A percentile compares a stretch with the other conserved stretches of the same genome.
Conservation (phyloP, 2,329 filamentous ascomycete species). For the Fusarium musae region DNA sequence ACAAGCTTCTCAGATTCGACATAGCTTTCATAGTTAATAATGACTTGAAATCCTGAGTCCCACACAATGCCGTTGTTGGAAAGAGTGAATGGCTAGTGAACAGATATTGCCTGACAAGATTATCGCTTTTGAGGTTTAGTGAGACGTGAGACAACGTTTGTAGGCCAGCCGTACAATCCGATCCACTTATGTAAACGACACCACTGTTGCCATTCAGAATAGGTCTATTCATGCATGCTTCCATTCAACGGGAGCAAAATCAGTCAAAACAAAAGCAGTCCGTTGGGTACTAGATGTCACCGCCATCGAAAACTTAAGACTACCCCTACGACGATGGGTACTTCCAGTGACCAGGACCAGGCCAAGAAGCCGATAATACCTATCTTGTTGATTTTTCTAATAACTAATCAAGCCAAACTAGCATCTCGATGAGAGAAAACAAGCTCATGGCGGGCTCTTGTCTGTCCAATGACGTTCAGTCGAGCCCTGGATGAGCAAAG, state of each 20-base stretch:
- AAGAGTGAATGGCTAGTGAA: not conserved
- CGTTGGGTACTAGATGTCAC: fast-evolving
- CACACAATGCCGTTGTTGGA: not conserved
- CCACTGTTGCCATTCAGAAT: not conserved
- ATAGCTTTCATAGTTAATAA: not conserved
- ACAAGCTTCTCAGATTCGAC: no score
- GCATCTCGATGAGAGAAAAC: not conserved
- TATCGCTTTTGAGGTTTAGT: not conserved
- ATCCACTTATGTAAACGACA: fast-evolving
- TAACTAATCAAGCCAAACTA: not conserved
- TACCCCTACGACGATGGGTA: not conserved
- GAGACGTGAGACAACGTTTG: not conserved
- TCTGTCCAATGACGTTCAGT: not conserved
- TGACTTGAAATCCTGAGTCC: no score
- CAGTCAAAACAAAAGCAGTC: not conserved
- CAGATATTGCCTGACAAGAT: not conserved
- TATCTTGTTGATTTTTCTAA: not conserved
- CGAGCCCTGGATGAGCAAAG: not conserved
- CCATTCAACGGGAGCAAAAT: not conserved
- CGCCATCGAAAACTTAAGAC: not conserved
- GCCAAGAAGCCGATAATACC: not conserved
- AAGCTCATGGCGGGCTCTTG: not conserved
- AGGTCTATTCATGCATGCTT: not conserved
- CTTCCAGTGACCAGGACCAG: not conserved
- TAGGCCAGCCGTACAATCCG: not conserved